These are phyloP conservation scores for Pythium aristosporum DNA, from an alignment of 352 stramenopile species.

Conservation along the genomic window DNA sequence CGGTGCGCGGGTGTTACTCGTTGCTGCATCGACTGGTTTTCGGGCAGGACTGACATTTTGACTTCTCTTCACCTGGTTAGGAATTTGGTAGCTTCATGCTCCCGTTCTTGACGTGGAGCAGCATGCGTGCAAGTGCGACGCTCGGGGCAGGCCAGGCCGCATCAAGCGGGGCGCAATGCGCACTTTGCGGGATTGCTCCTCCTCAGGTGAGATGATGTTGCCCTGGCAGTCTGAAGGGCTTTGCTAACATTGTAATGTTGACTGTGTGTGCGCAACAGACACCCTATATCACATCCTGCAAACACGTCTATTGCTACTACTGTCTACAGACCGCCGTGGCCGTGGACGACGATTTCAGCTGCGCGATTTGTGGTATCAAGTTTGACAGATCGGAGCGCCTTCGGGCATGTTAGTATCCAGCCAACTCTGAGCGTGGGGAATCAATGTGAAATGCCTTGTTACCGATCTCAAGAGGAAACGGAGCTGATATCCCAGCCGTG, in stretches of 20 bases:
- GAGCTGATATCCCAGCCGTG: no score
- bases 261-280: conserved; percentile 36
- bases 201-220: conserved; percentile 32
- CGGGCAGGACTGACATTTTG: background rate
- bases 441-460: no score
- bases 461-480: no score
- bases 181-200: conserved; percentile 57
- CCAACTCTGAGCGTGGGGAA: no score
- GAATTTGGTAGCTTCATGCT: conserved; percentile 82
- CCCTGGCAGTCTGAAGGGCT: background rate
- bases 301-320: conserved; percentile 87
- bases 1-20: conserved; percentile 39
- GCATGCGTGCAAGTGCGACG: conserved; percentile 27
- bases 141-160: conserved; percentile 11
- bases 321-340: conserved; percentile 78
- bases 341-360: conserved; percentile 75
- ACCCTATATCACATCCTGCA: conserved; percentile 86
- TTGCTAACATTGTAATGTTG: background rate
- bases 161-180: conserved; percentile 38
- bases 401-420: conserved; percentile 3
- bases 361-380: conserved; percentile 51
- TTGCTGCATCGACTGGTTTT: background rate
- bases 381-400: conserved; percentile 73
- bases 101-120: conserved; percentile 69
- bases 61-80: conserved; percentile 26